Evolutionary conservation across 495 filamentous ascomycete genomes (phyloP), one percentile per base, ranked within the genome.

Genomic region (Aspergillus steynii): DNA sequence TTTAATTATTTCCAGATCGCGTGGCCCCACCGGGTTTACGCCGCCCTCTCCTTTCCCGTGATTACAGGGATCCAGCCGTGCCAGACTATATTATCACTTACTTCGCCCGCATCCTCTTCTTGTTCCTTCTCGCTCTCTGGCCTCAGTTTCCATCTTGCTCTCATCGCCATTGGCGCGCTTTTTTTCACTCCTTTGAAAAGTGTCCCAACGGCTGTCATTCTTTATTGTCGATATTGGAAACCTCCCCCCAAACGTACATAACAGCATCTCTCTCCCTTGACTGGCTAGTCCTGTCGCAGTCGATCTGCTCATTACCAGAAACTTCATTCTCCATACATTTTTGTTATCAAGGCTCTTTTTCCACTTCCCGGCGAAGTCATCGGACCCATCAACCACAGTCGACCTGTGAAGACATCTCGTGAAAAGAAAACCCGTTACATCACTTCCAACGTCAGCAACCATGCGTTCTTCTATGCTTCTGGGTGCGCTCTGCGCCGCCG

Each of bases 401-500:
- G 70, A 72, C 67, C 73, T 71, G 66, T 68, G 58, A 29, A 56
- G 66, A 62, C 68, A 57, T 31, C 56, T 50, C 59, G 56, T 58
- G 34, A 63, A 62, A 61, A 45, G 53, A 54, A 31, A 29, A 34
- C 46, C 59, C 47, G 63, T 57, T 29, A 61, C 48, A 60, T 25
- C 55, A 28, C 25, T 29, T 60, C 26, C 31, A 46, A 54, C 53
- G 31, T 28, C 32, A 58, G 34, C 49, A 76, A 85, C 82, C 42
- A 95, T 96, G 91, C 90, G 85, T 73, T 85, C 81, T 58, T 86
- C 88, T 34, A 68, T 85, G 57, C 55, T 90, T 56, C 61, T 91
- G 65, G 80, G 85, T 67, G 81, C 83, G 50, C 75, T 88, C 68
- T 80, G 84, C 71, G 89, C 86, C 53, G 74, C 84, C 61, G 77